Evolutionary conservation across 2,329 filamentous ascomycete genomes (phyloP).

Genomic region (Rosellinia necatrix): DNA sequence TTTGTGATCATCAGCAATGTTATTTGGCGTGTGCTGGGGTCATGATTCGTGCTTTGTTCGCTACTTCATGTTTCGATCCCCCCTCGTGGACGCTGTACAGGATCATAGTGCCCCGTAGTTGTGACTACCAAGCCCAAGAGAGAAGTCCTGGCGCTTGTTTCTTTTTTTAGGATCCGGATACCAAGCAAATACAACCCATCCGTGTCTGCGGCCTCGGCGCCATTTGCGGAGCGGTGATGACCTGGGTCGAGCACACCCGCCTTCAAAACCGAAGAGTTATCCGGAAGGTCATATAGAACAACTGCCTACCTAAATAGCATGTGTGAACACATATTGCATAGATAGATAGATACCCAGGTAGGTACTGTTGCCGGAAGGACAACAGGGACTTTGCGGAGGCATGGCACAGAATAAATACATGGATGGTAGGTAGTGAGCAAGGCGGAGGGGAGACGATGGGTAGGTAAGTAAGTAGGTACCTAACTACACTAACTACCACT

Average conservation of each 20-base stretch:
- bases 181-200: background rate
- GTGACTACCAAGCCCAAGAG: slow-evolving; percentile 11
- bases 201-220: too few relatives aligned
- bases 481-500: too few relatives aligned
- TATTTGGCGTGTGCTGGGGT: slow-evolving; percentile 20
- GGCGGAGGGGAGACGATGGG: too few relatives aligned
- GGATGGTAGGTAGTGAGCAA: background rate
- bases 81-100: slow-evolving; percentile 9
- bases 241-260: too few relatives aligned
- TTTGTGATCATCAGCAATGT: slow-evolving; percentile 17
- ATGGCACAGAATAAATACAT: background rate
- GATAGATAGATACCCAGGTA: too few relatives aligned
- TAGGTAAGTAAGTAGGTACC: too few relatives aligned
- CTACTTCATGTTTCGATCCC: slow-evolving; percentile 15
- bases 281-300: too few relatives aligned
- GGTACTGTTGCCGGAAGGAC: too few relatives aligned
- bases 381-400: background rate
- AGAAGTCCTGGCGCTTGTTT: background rate
- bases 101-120: slow-evolving; percentile 8
- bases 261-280: too few relatives aligned
- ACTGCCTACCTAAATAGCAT: too few relatives aligned
- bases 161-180: background rate
- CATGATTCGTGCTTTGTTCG: slow-evolving; percentile 26
- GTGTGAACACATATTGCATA: too few relatives aligned
- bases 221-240: too few relatives aligned